Base-by-base conservation (phyloP, 1,284 basidiomycete species). In the Ustilago shanxiensis region DNA sequence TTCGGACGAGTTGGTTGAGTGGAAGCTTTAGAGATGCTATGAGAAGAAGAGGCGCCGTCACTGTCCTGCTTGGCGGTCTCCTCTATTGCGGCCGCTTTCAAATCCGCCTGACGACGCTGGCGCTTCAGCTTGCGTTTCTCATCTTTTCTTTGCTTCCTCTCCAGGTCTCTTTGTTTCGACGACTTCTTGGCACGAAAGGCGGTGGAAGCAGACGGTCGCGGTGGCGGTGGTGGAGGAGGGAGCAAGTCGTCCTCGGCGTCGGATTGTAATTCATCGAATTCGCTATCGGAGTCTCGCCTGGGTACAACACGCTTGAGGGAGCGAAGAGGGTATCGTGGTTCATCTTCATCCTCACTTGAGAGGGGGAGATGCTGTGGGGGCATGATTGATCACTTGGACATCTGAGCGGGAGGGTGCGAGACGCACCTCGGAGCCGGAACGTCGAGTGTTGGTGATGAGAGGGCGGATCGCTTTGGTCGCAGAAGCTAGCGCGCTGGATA, bases 181-280 rank as follows among this genome's bases (percentile, higher is more conserved):
- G 44, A 39, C 44, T 57, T 33, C 9, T 31, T 9, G 8, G 24
- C 41, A 8, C n/a, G 41, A 28, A 18, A 20, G 4, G 31, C 11
- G 11, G 29, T 39, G 14, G 56, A 45, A 13, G 55, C n/a, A 18
- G 54, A 29, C 9, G 16, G 41, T 33, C 47, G 55, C 11, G 35
- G 66, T 47, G 31, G 60, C 3, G 24, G 41, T 16, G 22, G 24
- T 7, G 52, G 35, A 5, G 24, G 2, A 8, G 45, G 28, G 22
- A 29, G 20, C 8, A 59, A 35, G 20, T 66, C 65, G 47, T 67
- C 65, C 1, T 61, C 59, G 16, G 35, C 53, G 29, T 67, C 65
- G 8, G 65, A 67, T 45, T 45, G 44, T 31, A 67, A 59, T 55
- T 61, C 39, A 22, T 67, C 65, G 8, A 61, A 28, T 18, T 67